Percentiles rank a stretch among this genome's conserved stretches.
phyloP scores from a whole-genome alignment of 2,329 filamentous ascomycete species.

The Sporothrix brasiliensis region DNA sequence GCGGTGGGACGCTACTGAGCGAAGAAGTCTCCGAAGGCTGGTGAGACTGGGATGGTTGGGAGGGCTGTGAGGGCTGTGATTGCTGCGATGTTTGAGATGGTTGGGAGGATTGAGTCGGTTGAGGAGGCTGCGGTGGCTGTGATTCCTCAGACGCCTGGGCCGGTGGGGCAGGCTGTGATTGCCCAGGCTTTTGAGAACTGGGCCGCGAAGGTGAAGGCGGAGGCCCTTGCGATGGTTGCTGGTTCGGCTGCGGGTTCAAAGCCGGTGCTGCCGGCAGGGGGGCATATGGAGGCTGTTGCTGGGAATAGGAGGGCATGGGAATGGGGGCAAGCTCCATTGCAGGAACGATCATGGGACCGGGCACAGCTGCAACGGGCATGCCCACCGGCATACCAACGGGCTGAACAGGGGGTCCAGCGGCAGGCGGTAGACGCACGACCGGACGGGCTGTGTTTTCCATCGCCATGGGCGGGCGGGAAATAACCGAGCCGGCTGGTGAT shows the following conservation, averaged over 20 bases:
- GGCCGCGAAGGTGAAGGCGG: neutral
- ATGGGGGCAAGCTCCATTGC: neutral
- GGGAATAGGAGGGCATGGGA: neutral
- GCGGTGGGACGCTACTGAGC: conserved; percentile 58
- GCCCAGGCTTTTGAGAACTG: neutral
- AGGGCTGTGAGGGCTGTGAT: conserved; percentile 14
- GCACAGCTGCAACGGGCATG: conserved; percentile 2
- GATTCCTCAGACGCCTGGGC: neutral
- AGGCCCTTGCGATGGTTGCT: conserved; percentile 9
- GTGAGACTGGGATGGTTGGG: conserved; percentile 22
- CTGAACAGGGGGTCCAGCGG: conserved; percentile 41
- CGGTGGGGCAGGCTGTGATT: neutral
- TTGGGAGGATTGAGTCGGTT: neutral
- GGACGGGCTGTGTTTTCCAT: conserved; percentile 64
- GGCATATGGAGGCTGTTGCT: conserved; percentile 2
- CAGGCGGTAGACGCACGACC: conserved; percentile 80
- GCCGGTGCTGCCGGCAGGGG: neutral
- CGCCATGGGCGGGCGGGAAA: conserved; percentile 67
- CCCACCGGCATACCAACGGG: conserved; percentile 18
- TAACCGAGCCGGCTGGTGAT: conserved; percentile 77
- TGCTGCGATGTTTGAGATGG: neutral
- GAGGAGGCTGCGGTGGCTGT: conserved; percentile 8
- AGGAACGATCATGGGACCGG: neutral
- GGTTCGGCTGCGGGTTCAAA: neutral
- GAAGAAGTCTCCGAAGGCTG: conserved; percentile 41